phyloP scores from a whole-genome alignment of 164 flowering plant species.

The Santalum album region DNA sequence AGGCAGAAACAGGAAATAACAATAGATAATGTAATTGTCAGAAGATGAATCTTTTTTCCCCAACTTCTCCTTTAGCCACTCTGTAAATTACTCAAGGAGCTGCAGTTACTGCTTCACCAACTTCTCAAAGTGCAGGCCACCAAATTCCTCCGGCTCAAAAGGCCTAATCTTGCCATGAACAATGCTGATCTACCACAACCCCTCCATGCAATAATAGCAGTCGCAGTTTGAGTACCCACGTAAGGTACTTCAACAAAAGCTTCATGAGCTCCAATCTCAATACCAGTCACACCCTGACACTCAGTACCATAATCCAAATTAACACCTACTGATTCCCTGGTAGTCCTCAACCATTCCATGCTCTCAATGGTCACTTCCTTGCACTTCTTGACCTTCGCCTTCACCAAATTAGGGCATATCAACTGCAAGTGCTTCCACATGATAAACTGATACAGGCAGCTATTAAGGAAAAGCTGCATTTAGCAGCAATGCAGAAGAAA shows the following conservation, averaged over 20 bases:
- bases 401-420: constrained; percentile 27
- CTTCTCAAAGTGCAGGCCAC: constrained; percentile 57
- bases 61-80: not conserved
- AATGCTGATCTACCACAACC: constrained; percentile 34
- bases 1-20: constrained; percentile 10
- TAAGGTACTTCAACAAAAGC: constrained; percentile 28
- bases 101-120: constrained; percentile 39
- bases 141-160: constrained; percentile 44
- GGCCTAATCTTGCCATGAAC: constrained; percentile 46
- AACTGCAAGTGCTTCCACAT: constrained; percentile 14
- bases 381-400: constrained; percentile 30
- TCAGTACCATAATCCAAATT: constrained; percentile 16
- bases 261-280: constrained; percentile 46
- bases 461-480: constrained; percentile 24
- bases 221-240: constrained; percentile 12
- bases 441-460: constrained; percentile 18
- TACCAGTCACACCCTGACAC: constrained; percentile 36
- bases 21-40: constrained; percentile 9
- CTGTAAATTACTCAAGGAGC: constrained; percentile 20
- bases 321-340: constrained; percentile 13
- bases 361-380: constrained; percentile 15
- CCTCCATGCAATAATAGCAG: constrained; percentile 25
- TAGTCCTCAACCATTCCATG: constrained; percentile 9
- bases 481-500: constrained; percentile 14
- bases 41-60: not conserved